Base-by-base conservation (phyloP, 2,329 filamentous ascomycete genomes). In the Simplicillium sp. region DNA sequence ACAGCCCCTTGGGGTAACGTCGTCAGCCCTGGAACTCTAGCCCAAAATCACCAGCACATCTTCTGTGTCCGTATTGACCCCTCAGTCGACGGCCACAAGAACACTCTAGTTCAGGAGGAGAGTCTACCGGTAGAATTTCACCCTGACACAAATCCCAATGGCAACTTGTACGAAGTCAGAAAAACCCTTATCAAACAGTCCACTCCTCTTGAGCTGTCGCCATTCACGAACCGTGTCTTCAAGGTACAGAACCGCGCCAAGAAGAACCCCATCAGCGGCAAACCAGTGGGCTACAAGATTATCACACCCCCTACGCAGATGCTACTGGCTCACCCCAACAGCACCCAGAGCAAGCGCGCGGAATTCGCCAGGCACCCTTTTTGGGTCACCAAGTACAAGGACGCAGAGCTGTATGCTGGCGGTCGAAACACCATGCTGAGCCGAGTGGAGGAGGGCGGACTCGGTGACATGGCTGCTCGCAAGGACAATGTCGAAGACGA, bases 11-110 rank as follows among this genome's bases (percentile, higher is more conserved):
- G 73, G 51, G 78, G 77, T 9, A 84, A 76, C 34, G 68, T 82
- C n/a, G 79, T 86, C 1, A 68, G 70, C 0, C 71, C 74, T 0
- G 77, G 78, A 0, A 72, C 78, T 3, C 62, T 81, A 18, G 81
- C 80, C 0, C 77, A 80, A 43, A 81, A 83, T 57, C 80, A 84
- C 48, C 81, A 85, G 54, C 80, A 85, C 61, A 71, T 84, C 43
- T 84, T 85, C 56, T 74, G 68, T n/a, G 59, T 79, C 16, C 72
- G 80, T 2, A 73, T 84, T 15, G 80, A 84, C 49, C 77, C 80
- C 1, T 74, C 77, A 37, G 64, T 84, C 36, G 77, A 82, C 50
- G 77, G 78, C 2, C 61, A 71, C 44, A 56, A 60, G 1, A 82
- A 82, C 53, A 74, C 74, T 0, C 58, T 80, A 1, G 54, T 65